Evolutionary conservation across 2,329 filamentous ascomycete species (phyloP).

Genomic region (Biscogniauxia sp.): DNA sequence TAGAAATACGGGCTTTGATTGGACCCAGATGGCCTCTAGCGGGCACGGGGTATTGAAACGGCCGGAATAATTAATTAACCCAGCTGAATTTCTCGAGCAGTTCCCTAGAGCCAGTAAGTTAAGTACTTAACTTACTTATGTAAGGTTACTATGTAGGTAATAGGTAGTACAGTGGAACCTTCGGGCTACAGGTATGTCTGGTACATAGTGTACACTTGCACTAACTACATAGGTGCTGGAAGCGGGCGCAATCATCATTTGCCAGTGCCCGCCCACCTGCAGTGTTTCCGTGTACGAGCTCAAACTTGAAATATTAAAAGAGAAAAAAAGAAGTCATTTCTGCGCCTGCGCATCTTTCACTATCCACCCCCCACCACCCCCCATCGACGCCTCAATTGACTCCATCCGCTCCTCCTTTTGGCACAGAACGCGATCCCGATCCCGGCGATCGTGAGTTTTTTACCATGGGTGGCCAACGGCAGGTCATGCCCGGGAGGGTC

Average conservation of each 20-base stretch:
- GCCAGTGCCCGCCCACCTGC: no score
- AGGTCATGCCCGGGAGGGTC: slow-evolving; percentile 40
- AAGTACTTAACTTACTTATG: no score
- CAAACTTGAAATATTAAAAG: slow-evolving; percentile 1
- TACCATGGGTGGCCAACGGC: slow-evolving; percentile 33
- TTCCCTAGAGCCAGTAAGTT: no score
- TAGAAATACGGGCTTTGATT: background rate
- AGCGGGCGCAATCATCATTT: background rate
- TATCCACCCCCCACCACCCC: slow-evolving; percentile 1
- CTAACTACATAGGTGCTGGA: no score
- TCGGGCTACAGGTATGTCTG: no score
- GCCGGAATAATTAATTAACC: slow-evolving; percentile 19
- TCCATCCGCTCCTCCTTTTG: background rate
- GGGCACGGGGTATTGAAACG: background rate
- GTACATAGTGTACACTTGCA: no score
- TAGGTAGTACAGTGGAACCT: background rate
- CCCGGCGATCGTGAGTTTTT: background rate
- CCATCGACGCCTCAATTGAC: background rate
- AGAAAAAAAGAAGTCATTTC: slow-evolving; percentile 3
- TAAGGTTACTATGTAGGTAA: background rate
- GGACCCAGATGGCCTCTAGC: background rate
- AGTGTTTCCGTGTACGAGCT: slow-evolving; percentile 1
- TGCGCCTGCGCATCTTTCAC: slow-evolving; percentile 6
- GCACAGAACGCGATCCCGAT: slow-evolving; percentile 1
- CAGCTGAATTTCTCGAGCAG: slow-evolving; percentile 1